Conservation (phyloP, 345 rosid genomes). For the Citrus cavaleriei region DNA sequence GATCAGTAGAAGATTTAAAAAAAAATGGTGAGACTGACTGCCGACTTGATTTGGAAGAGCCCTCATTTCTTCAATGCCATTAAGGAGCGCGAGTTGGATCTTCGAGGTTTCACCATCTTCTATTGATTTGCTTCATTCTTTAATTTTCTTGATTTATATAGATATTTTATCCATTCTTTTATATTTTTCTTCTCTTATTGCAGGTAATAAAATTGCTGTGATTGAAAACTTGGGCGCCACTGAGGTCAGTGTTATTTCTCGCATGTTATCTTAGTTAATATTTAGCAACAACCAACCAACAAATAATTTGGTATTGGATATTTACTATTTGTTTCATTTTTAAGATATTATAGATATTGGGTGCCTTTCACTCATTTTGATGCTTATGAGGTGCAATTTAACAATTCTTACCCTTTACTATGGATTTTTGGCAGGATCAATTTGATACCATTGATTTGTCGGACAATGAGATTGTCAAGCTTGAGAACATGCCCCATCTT, state of each 20-base stretch:
- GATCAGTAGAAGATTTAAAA: no score
- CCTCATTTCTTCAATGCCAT: constrained; percentile 99
- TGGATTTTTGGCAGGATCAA: constrained; percentile 68
- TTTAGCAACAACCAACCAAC: no score
- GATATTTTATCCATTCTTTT: neutral
- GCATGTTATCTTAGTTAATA: no score
- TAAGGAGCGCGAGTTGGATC: constrained; percentile 95
- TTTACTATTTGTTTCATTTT: neutral
- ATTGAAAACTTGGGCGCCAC: constrained; percentile 99
- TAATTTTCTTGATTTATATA: neutral
- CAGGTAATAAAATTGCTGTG: constrained; percentile 95
- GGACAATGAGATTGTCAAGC: constrained; percentile 98
- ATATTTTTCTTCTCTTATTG: neutral
- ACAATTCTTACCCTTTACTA: neutral
- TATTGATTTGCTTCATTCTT: neutral
- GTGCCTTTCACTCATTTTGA: neutral
- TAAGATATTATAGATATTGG: neutral
- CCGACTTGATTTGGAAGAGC: constrained; percentile 97
- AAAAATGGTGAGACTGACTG: constrained; percentile 91
- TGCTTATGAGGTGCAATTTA: neutral
- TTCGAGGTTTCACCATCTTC: constrained; percentile 53
- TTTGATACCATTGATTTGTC: constrained; percentile 96
- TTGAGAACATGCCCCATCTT: constrained; percentile 86
- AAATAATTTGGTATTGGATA: no score
- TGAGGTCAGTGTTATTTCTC: constrained; percentile 51